phyloP scores from a whole-genome alignment of 1,284 basidiomycete genomes.

The Cutaneotrichosporon spelunceum region DNA sequence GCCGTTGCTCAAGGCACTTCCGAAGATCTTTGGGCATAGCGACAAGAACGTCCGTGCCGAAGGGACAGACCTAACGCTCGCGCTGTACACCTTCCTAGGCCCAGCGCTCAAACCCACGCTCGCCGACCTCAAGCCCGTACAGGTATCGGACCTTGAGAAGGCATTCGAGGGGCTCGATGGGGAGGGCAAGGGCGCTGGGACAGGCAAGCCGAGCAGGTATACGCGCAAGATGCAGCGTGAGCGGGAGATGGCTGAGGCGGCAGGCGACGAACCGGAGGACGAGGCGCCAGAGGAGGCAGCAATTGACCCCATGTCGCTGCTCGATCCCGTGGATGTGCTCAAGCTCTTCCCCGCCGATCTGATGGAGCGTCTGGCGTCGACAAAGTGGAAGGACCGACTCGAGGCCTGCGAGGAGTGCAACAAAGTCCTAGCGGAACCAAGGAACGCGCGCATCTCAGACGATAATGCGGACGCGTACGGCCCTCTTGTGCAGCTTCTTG shows the following conservation, averaged over 20 bases:
- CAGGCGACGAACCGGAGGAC: slow-evolving; percentile 46
- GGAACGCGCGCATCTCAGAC: slow-evolving; percentile 74
- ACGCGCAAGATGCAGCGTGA: slow-evolving; percentile 78
- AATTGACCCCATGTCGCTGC: slow-evolving; percentile 76
- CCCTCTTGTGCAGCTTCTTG: slow-evolving; percentile 59
- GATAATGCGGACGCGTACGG: slow-evolving; percentile 56
- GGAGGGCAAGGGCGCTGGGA: slow-evolving; percentile 76
- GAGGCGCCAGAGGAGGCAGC: slow-evolving; percentile 47
- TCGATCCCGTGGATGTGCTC: slow-evolving; percentile 77
- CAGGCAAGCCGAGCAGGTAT: slow-evolving; percentile 70
- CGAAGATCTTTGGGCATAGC: slow-evolving; percentile 90
- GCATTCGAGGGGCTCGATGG: slow-evolving; percentile 80
- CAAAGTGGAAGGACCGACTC: slow-evolving; percentile 98
- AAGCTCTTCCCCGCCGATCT: slow-evolving; percentile 72
- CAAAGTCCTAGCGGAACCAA: slow-evolving; percentile 61
- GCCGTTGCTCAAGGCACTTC: slow-evolving; percentile 76
- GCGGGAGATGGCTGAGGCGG: slow-evolving; percentile 57
- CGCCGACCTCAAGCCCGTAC: slow-evolving; percentile 94
- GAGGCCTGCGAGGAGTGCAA: slow-evolving; percentile 84
- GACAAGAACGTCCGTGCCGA: slow-evolving; percentile 97
- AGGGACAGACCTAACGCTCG: slow-evolving; percentile 71
- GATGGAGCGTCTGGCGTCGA: slow-evolving; percentile 70
- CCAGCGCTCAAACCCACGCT: slow-evolving; percentile 81
- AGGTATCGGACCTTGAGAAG: slow-evolving; percentile 92
- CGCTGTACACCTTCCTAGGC: slow-evolving; percentile 85